Evolutionary conservation across 2,329 filamentous ascomycete species (phyloP), one percentile per base, ranked within the genome.

Genomic region (Metarhizium guizhouense): DNA sequence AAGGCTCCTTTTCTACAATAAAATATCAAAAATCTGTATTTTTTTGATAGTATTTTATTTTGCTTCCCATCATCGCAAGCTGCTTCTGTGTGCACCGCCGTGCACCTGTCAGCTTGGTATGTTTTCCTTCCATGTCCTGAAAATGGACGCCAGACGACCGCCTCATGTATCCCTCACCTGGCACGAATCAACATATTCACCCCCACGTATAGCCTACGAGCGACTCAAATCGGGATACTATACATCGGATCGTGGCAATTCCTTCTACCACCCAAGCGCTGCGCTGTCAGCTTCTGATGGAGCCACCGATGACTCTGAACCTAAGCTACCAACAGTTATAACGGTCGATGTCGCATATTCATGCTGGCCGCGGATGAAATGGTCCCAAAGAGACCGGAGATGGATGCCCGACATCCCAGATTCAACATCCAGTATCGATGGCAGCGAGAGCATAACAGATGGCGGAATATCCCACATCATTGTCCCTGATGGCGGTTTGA

Each of bases 401-500:
- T 48, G 20, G 45, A 5, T 29, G 45, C 45, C 25, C 7, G 25
- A 30, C 20, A 30, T 20, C 25, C 42, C 42, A 11, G 38, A 47
- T 6, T 6, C 40, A 29, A 6, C 18, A 3, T 8, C 4, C 4
- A 52, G 36, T 36, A 6, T 18, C 10, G n/a, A 45, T 5, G 40
- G 43, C 20, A 18, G 13, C 13, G 14, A 49, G 30, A 30, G n/a
- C 52, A 54, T 18, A 20, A 14, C 8, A 25, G 43, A 47, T 25
- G 10, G 43, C n/a, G 11, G 5, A 47, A 18, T n/a, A 7, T 47
- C 11, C 47, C 52, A 45, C 20, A 52, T 54, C 10, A 40, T 53
- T 11, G 25, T 58, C 7, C 65, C 65, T 4, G 62, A 68, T 51
- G 62, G 67, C 4, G 66, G 66, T 2, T 34, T 57, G 18, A 61